These are phyloP conservation scores for Picea mariana DNA, from an alignment of 83 land plant species.

Conservation along the genomic window DNA sequence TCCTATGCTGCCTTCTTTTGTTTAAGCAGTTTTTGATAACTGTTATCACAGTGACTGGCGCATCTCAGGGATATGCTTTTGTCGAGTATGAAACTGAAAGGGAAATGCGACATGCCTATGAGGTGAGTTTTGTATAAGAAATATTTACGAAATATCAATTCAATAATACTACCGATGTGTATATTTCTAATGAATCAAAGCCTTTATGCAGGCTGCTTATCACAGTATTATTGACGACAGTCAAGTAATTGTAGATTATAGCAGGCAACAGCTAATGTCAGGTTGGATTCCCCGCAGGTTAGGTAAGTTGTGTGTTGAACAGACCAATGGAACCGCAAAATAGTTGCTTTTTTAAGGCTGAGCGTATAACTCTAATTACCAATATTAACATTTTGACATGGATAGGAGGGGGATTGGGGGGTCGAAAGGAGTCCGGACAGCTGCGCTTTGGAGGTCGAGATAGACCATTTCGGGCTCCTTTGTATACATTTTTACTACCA, in stretches of 20 bases:
- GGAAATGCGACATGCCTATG: conserved; percentile 37
- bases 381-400: background rate
- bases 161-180: background rate
- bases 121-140: conserved; percentile 42
- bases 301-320: conserved; percentile 40
- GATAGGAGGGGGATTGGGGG: conserved; percentile 5
- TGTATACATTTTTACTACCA: conserved; percentile 22
- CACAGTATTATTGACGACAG: no score
- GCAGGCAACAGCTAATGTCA: no score
- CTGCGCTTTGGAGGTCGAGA: no score
- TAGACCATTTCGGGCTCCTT: no score
- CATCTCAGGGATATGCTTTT: no score
- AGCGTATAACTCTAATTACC: background rate
- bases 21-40: background rate
- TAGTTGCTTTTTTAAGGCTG: background rate
- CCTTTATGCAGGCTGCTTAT: conserved; percentile 11
- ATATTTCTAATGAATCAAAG: background rate
- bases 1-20: background rate
- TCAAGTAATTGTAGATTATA: no score
- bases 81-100: no score
- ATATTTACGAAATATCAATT: background rate
- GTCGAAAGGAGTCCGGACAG: no score
- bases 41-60: conserved; percentile 40
- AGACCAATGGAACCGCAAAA: background rate
- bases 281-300: no score